Percentiles rank a stretch among this genome's conserved stretches.
Evolutionary conservation across 345 rosid species (phyloP).

Genomic region (Eucalyptus regnans): DNA sequence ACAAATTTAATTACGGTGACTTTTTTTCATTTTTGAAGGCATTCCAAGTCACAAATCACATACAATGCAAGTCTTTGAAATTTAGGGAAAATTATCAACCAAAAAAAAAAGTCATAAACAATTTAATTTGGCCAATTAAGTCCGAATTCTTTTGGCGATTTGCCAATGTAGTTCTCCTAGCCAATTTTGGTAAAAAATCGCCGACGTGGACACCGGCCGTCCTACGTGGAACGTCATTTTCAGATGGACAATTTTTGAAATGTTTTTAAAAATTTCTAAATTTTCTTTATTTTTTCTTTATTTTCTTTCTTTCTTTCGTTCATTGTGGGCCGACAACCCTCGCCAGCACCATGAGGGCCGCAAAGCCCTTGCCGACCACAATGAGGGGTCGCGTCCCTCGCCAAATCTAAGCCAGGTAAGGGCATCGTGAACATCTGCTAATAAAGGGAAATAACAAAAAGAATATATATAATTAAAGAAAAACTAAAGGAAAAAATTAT

Average conservation of each 20-base stretch:
- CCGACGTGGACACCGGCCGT: accelerated
- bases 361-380: background rate
- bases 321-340: background rate
- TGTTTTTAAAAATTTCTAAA: too few relatives aligned
- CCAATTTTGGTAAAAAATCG: background rate
- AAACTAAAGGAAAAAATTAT: accelerated
- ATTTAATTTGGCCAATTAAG: background rate
- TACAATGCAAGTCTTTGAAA: background rate
- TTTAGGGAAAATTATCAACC: background rate
- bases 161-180: too few relatives aligned
- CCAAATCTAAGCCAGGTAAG: background rate
- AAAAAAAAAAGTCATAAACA: background rate
- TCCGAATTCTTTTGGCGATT: accelerated
- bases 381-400: accelerated
- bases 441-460: background rate
- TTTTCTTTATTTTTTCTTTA: background rate
- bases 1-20: background rate
- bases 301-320: too few relatives aligned
- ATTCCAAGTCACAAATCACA: background rate
- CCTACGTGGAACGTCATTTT: accelerated
- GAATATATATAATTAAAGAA: too few relatives aligned
- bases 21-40: background rate
- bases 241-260: too few relatives aligned
- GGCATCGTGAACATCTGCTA: accelerated
- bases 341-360: background rate